phyloP scores from a whole-genome alignment of 2,329 filamentous ascomycete species.

The Chaetomiaceae sp. region DNA sequence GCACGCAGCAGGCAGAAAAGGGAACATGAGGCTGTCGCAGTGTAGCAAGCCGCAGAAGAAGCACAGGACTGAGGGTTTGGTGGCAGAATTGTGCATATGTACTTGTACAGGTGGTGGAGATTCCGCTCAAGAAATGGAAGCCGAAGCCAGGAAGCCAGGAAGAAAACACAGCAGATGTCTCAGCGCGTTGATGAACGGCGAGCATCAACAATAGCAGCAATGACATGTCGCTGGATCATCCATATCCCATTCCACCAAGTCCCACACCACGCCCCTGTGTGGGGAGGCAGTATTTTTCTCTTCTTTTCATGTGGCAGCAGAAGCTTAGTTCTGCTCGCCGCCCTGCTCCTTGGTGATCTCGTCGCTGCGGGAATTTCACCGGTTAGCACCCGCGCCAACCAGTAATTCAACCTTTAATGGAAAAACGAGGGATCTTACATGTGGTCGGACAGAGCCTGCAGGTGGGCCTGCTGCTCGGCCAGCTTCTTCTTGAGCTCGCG shows the following conservation, averaged over 20 bases:
- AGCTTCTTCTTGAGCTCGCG: slow-evolving; percentile 69
- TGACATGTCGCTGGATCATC: neutral
- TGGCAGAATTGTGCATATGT: slow-evolving; percentile 11
- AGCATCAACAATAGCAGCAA: neutral
- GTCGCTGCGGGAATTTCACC: slow-evolving; percentile 49
- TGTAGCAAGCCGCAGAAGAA: neutral
- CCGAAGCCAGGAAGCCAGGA: too few species aligned
- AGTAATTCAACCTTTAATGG: too few species aligned
- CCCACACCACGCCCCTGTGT: neutral
- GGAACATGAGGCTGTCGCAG: neutral
- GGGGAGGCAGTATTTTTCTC: neutral
- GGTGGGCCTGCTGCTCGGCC: slow-evolving; percentile 71
- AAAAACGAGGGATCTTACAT: slow-evolving; percentile 56
- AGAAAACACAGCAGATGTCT: neutral
- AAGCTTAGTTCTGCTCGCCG: slow-evolving; percentile 58
- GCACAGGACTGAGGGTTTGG: neutral
- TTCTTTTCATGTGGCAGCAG: neutral
- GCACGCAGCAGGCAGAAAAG: neutral
- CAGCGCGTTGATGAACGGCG: neutral
- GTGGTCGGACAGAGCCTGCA: slow-evolving; percentile 79
- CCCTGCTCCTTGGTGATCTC: slow-evolving; percentile 70
- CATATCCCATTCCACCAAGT: neutral
- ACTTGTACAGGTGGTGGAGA: slow-evolving; percentile 17
- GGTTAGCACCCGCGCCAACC: neutral
- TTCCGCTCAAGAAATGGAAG: too few species aligned